phyloP scores from a whole-genome alignment of 495 filamentous ascomycete genomes.

The Annulohypoxylon bovei region DNA sequence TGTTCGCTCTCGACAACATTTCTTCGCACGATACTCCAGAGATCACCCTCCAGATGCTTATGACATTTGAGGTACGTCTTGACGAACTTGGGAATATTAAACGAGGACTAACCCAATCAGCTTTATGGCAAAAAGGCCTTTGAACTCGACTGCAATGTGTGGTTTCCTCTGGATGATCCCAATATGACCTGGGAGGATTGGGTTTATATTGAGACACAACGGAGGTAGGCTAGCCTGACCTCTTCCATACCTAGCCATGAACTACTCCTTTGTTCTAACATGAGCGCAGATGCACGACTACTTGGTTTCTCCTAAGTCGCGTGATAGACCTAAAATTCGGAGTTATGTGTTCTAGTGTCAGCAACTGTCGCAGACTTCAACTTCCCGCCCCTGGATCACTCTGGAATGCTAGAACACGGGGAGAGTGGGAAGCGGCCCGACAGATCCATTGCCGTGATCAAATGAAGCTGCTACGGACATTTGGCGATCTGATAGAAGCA shows the following conservation, averaged over 20 bases:
- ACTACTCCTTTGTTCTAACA: background rate
- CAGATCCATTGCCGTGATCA: background rate
- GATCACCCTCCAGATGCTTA: conserved; percentile 30
- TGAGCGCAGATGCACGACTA: conserved; percentile 19
- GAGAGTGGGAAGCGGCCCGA: conserved; percentile 32
- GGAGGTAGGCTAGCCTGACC: conserved; percentile 25
- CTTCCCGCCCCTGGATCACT: conserved; percentile 32
- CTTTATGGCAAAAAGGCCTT: conserved; percentile 24
- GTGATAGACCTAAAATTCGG: conserved; percentile 40
- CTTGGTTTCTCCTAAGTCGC: conserved; percentile 41
- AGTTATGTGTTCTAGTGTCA: conserved; percentile 24
- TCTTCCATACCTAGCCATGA: background rate
- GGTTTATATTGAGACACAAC: conserved; percentile 33
- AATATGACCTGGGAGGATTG: conserved; percentile 41
- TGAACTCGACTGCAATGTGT: conserved; percentile 8
- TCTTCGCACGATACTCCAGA: conserved; percentile 5
- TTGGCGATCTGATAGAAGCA: conserved; percentile 39
- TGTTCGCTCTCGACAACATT: conserved; percentile 22
- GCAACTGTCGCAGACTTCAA: conserved; percentile 33
- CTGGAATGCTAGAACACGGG: conserved; percentile 36
- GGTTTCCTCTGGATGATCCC: conserved; percentile 27
- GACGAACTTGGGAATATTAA: background rate
- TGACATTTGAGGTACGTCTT: conserved; percentile 33
- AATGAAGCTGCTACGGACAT: conserved; percentile 8
- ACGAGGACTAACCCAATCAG: background rate